These are phyloP conservation scores for Fusarium dlaminii DNA, from an alignment of 2,329 filamentous ascomycete species.

Conservation along the genomic window DNA sequence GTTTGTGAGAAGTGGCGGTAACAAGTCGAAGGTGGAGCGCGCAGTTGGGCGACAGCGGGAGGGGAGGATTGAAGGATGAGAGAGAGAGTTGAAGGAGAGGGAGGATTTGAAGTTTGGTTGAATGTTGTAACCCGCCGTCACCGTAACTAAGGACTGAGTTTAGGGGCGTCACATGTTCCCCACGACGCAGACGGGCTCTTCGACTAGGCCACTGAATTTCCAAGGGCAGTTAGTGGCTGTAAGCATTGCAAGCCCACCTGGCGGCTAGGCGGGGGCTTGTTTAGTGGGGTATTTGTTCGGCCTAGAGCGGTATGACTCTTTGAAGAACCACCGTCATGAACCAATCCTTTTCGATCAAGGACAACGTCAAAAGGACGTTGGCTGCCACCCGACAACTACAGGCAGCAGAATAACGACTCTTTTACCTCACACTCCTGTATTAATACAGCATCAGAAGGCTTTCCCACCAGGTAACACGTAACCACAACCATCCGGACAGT, in stretches of 20 bases:
- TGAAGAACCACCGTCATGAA: conserved; percentile 16
- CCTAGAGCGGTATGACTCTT: conserved; percentile 38
- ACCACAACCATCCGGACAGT: background rate
- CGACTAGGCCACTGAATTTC: conserved; percentile 27
- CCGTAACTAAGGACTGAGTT: conserved; percentile 28
- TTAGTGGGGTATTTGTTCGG: conserved; percentile 19
- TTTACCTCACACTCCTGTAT: background rate
- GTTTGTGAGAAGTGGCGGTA: background rate
- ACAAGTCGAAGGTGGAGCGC: background rate
- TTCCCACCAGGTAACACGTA: background rate
- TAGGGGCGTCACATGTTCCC: conserved; percentile 43
- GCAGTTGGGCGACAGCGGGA: background rate
- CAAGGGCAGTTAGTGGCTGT: conserved; percentile 25
- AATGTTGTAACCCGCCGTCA: conserved; percentile 27
- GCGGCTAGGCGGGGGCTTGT: conserved; percentile 31
- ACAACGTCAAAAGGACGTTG: conserved; percentile 21
- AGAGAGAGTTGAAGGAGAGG: conserved; percentile 15
- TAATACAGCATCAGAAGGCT: background rate
- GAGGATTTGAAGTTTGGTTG: conserved; percentile 12
- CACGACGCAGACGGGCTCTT: conserved; percentile 33
- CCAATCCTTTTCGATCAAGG: conserved; percentile 28
- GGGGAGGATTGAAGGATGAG: background rate
- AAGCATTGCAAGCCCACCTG: conserved; percentile 14
- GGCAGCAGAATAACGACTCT: conserved; percentile 22
- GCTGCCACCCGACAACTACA: conserved; percentile 6